Base-by-base conservation (phyloP, 1,284 basidiomycete genomes). In the Lentinula novae-zelandiae region DNA sequence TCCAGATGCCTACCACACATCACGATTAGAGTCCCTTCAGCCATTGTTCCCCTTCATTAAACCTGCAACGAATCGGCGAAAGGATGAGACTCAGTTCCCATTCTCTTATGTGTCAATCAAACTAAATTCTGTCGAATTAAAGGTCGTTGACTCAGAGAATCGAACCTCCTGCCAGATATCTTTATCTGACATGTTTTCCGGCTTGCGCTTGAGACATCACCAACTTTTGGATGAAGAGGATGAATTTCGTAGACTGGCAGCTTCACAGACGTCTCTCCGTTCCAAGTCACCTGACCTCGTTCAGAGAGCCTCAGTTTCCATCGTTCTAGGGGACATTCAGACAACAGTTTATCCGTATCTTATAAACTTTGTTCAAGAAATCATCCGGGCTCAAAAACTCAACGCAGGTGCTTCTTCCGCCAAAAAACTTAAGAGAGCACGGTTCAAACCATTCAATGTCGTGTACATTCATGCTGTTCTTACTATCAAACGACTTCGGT, bases 331-430 rank as follows among this genome's bases (percentile, higher is more conserved):
- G 8, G 74, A 80, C 39, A 63, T 83, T 31, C 74, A 76, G n/a
- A 66, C 86, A 52, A 73, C 71, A 12, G 73, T 89, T 7, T 81
- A 77, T 38, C 88, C 89, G 12, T 82, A 83, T 62, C 73, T 89
- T 22, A 82, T 91, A 68, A 72, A 77, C 40, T 88, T 91, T 66
- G 78, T 82, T 5, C 86, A 85, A 69, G 76, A 82, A 62, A 66
- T 82, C 38, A 73, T 90, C 17, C 83, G 83, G 20, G 77, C 84
- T 17, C 76, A 74, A 44, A 75, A 76, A 62, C 70, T 72, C 42
- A 70, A 71, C 53, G 31, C 62, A 36, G 58, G 38, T 20, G 31
- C 38, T 12, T 31, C n/a, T 31, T 27, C 53, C 12, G 48, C 34
- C 39, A 44, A 56, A n/a, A 56, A 56, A n/a, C 31, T 46, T 17